Conservation (phyloP, 768 basidiomycete species). For the Scleroderma bovista region DNA sequence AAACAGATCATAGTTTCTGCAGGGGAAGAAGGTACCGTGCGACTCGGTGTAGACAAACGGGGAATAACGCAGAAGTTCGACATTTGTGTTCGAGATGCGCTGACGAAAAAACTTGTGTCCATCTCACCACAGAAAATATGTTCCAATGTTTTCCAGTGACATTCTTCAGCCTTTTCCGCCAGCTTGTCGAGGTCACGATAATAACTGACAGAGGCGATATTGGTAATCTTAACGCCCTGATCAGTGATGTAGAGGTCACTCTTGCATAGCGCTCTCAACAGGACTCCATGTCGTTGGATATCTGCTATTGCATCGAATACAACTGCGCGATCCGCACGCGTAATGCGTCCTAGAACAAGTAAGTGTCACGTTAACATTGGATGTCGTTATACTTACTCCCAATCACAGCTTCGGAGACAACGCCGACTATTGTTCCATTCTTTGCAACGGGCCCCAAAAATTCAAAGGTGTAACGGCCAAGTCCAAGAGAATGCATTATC, state of each 20-base stretch:
- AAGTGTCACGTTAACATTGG: slow-evolving; percentile 5
- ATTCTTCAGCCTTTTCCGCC: slow-evolving; percentile 12
- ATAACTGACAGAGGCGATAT: slow-evolving; percentile 12
- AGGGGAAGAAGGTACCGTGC: slow-evolving; percentile 10
- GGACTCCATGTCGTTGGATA: slow-evolving; percentile 26
- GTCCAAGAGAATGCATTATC: slow-evolving; percentile 22
- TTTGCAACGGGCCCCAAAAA: slow-evolving; percentile 25
- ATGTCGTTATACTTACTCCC: slow-evolving; percentile 17
- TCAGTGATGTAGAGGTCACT: slow-evolving; percentile 27
- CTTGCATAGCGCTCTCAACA: slow-evolving; percentile 10
- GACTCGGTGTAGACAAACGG: slow-evolving; percentile 19
- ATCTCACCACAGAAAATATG: slow-evolving; percentile 17
- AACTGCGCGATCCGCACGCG: slow-evolving; percentile 20
- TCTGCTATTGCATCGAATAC: slow-evolving; percentile 27
- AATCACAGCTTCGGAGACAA: slow-evolving; percentile 26
- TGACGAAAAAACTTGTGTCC: background rate
- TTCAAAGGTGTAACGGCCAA: slow-evolving; percentile 26
- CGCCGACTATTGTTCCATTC: slow-evolving; percentile 24
- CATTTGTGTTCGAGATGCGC: slow-evolving; percentile 1
- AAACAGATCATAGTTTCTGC: slow-evolving; percentile 17
- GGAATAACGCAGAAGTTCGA: slow-evolving; percentile 19
- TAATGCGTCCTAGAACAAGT: slow-evolving; percentile 13
- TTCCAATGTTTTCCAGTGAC: slow-evolving; percentile 14
- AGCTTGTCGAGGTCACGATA: slow-evolving; percentile 22
- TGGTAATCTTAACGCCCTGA: slow-evolving; percentile 23